Evolutionary conservation across 2,329 filamentous ascomycete genomes (phyloP), one percentile per base, ranked within the genome.

Genomic region (Cyanodermella asteris): DNA sequence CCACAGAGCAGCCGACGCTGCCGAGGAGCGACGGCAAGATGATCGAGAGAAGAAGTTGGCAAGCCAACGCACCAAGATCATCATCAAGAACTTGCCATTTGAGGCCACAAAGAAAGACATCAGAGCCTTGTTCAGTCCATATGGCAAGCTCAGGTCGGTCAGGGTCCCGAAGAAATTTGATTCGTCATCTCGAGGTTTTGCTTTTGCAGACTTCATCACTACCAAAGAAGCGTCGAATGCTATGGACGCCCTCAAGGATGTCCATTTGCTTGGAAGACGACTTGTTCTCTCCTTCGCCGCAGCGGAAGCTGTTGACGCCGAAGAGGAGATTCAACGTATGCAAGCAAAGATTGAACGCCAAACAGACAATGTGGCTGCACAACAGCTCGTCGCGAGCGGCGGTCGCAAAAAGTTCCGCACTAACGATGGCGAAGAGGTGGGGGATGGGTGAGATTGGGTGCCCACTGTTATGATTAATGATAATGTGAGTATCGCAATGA

Each of bases 51-150:
- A 81, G 59, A 90, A 84, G 49, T 53, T 65, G 25, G 70, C 76
- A 13, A 64, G 64, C 10, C 67, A 71, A 43, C 65, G 69, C 36
- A 93, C 82, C 23, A 94, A 94, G 61, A 74, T 97, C 43, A 72
- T 94, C 50, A 74, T 97, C 56, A 97, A 94, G 60, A 97, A 97
- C 56, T 55, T 97, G 49, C 84, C 87, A 12, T 97, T 97, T 55
- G 80, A 94, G 55, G 74, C 77, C 24, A 74, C 71, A 27, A 93
- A 91, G 57, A 87, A 90, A 49, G 87, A 97, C 45, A 63, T 97
- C 30, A 68, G 78, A 34, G 60, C 73, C 27, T 60, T 94, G 20
- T 82, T 94, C 45, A 70, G 76, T 32, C 71, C 78, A 18, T 94
- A 93, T 50, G 90, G 87, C 22, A 74, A 91, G 46, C 66, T 97